These are phyloP conservation scores for Debaryomyces nepalensis DNA, from an alignment of 1,139 yeast species.

Conservation along the genomic window DNA sequence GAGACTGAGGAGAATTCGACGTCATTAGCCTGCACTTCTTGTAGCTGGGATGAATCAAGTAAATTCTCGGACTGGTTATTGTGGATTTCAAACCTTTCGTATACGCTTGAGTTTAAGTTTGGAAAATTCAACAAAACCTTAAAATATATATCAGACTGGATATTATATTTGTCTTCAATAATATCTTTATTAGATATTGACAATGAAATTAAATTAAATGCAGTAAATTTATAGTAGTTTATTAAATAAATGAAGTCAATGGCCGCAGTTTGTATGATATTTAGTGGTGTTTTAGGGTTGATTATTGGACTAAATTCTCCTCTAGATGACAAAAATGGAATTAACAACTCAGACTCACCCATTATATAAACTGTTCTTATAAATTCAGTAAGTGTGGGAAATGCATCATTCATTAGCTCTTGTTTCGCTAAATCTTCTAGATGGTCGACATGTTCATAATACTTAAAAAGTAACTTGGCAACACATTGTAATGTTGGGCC, in stretches of 20 bases:
- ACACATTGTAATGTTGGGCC: constrained; percentile 14
- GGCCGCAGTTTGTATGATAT: constrained; percentile 20
- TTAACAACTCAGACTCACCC: constrained; percentile 28
- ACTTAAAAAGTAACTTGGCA: constrained; percentile 15
- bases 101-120: constrained; percentile 22
- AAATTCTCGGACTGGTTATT: constrained; percentile 7
- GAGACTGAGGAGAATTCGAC: constrained; percentile 8
- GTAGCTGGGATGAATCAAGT: background rate
- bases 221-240: constrained; percentile 35
- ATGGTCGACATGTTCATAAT: constrained; percentile 12
- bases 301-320: constrained; percentile 14
- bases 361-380: constrained; percentile 27
- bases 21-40: constrained; percentile 1
- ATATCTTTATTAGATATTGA: constrained; percentile 19
- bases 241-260: constrained; percentile 28
- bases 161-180: constrained; percentile 17
- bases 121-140: constrained; percentile 32
- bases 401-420: constrained; percentile 15
- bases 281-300: constrained; percentile 30
- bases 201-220: constrained; percentile 33
- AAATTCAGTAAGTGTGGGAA: constrained; percentile 27
- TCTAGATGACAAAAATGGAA: constrained; percentile 20
- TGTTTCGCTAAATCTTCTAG: constrained; percentile 12
- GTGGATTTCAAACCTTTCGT: constrained; percentile 16
- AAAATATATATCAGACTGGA: constrained; percentile 33